Conservation (phyloP, 805 yeast species). For the Zygoascus ofunaensis region DNA sequence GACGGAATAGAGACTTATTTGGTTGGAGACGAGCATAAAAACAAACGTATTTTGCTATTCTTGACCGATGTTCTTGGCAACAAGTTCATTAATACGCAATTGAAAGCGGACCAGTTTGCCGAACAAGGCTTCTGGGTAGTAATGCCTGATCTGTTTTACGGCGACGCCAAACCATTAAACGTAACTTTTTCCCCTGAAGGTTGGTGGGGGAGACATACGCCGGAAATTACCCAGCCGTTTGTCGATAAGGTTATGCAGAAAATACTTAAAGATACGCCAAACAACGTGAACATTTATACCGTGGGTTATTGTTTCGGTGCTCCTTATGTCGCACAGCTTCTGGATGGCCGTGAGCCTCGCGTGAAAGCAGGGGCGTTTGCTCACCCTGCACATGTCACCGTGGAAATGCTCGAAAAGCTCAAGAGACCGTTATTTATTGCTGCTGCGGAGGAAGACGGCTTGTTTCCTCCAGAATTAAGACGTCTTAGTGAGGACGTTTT, state of each 20-base stretch:
- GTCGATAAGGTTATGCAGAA: conserved; percentile 21
- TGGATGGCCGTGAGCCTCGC: conserved; percentile 26
- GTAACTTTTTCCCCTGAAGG: conserved; percentile 20
- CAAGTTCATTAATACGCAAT: conserved; percentile 44
- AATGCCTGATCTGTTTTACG: conserved; percentile 66
- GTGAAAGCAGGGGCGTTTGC: conserved; percentile 59
- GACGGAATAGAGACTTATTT: conserved; percentile 36
- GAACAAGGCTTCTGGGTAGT: conserved; percentile 52
- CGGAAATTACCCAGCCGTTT: conserved; percentile 37
- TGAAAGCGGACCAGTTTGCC: conserved; percentile 47
- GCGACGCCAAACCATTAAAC: conserved; percentile 38
- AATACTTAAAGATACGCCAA: conserved; percentile 38
- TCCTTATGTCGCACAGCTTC: conserved; percentile 29
- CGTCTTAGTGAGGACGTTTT: conserved; percentile 50
- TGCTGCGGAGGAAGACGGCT: conserved; percentile 65
- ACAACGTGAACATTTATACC: conserved; percentile 44
- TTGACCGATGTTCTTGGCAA: conserved; percentile 63
- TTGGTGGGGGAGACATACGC: conserved; percentile 50
- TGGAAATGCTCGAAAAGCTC: not conserved
- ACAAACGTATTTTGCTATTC: conserved; percentile 47
- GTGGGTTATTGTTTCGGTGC: conserved; percentile 87
- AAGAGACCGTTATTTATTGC: conserved; percentile 51
- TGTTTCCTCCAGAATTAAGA: conserved; percentile 59
- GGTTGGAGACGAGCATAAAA: conserved; percentile 35
- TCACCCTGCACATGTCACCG: conserved; percentile 66